Base-by-base conservation (phyloP, 768 basidiomycete species). In the Amanita polypyramis region DNA sequence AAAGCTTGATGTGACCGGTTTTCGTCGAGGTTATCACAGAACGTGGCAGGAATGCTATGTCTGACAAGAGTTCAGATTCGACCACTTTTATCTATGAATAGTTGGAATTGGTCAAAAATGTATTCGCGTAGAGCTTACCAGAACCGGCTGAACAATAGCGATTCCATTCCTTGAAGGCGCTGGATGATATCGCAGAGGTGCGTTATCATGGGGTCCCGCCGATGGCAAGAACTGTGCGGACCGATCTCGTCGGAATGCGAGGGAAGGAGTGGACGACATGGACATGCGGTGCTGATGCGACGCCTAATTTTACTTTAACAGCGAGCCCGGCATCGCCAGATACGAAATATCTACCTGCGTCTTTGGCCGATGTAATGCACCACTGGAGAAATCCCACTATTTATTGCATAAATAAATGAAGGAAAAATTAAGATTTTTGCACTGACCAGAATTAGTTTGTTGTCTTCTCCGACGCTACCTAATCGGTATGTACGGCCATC, bases 381-480 rank as follows among this genome's bases (percentile, higher is more conserved):
- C 88, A 54, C 85, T 87, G 3, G 85, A 92, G 60, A 95, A 96
- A 62, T 94, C 93, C 93, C 93, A 97, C 89, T 92, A 54, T 20
- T 6, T 27, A 36, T 11, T 39, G 29, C 37, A 55, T 33, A 17
- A 35, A 20, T 2, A 23, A 3, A 3, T 9, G 48, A 19, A 12
- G 21, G 32, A 20, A 43, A 15, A 14, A 3, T 34, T 14, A n/a
- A 5, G 20, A 19, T 39, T 11, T 7, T n/a, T n/a, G 15, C 15
- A 62, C 78, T 46, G 60, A 93, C 93, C 54, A 98, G 60, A 37
- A 96, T 86, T 4, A 99, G 59, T 61, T 94, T 94, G 61, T 94
- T 96, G 57, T 99, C 96, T 62, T 98, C 95, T 14, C 93, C 96
- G 2, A 97, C 91, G 58, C 90, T 94, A 2, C 86, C 92, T 58